Evolutionary conservation across 1,139 yeast genomes (phyloP), one percentile per base, ranked within the genome.

Genomic region (Saccharomyces hybrid): DNA sequence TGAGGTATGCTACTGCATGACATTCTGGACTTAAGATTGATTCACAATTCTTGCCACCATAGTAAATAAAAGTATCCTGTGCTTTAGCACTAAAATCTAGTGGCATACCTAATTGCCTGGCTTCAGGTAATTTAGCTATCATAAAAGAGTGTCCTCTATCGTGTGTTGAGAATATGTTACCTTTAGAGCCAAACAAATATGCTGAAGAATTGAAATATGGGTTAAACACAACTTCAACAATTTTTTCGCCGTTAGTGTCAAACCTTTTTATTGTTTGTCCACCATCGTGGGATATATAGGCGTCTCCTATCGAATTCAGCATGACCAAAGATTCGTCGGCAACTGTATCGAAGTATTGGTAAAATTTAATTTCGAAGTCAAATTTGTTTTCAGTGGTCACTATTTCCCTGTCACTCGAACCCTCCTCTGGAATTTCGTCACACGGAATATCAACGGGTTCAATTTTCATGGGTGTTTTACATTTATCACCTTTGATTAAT

Each of bases 201-300:
- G 88, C 82, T 44, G 80, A 78, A 52, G 88, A 84, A 13, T 84
- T 78, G 61, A 78, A 78, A 57, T 75, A 78, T 3, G 80, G 79
- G 54, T 95, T 93, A 52, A 82, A 76, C 50, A 77, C 76, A 46
- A 86, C 77, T 6, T 79, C 81, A 4, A 77, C 60, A 47, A 88
- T 75, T 74, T 31, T 77, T 7, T 56, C 84, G 46, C 73, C 72
- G 28, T 55, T 52, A 4, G 79, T 67, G 11, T 72, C 78, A 25
- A 80, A 75, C 57, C 73, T 73, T n/a, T 75, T 74, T 73, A 91
- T 85, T 1, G 71, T 70, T 3, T 74, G 67, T 23, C 98, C 98
- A 50, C 93, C 95, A 70, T 90, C 84, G 64, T 83, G 86, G 0
- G 97, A 87, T 13, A 88, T 77, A 62, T 72, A 84, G 1, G 83